A percentile compares a stretch with the other conserved stretches of the same genome.
Evolutionary conservation across 768 basidiomycete species (phyloP).

Genomic region (Pleurotus cornucopiae): DNA sequence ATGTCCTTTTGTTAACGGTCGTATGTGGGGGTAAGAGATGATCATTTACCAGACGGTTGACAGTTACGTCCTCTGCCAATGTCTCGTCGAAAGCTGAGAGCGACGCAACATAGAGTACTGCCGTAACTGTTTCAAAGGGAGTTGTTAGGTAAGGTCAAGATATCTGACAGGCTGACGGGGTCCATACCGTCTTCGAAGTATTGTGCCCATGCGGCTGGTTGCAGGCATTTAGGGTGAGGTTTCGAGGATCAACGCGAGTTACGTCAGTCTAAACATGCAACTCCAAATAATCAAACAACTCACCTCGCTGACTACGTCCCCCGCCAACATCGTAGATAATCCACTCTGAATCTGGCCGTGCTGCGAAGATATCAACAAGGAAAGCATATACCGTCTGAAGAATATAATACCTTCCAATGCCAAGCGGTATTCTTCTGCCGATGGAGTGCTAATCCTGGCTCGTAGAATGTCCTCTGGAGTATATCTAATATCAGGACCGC

Average conservation of each 20-base stretch:
- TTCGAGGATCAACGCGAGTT: neutral
- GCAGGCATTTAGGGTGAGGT: neutral
- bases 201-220: conserved; percentile 60
- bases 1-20: neutral
- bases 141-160: conserved; percentile 3
- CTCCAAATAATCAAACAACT: conserved; percentile 8
- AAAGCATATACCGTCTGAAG: conserved; percentile 4
- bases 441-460: conserved; percentile 59
- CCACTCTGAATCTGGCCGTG: conserved; percentile 42
- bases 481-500: too few relatives aligned
- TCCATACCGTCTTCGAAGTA: conserved; percentile 62
- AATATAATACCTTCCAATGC: conserved; percentile 38
- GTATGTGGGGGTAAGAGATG: neutral
- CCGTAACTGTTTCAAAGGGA: conserved; percentile 37
- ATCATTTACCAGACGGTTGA: conserved; percentile 55
- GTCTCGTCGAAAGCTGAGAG: conserved; percentile 62
- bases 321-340: conserved; percentile 69
- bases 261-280: neutral
- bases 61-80: conserved; percentile 51
- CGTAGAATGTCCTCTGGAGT: conserved; percentile 55
- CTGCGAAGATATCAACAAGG: too few relatives aligned
- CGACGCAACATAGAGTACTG: conserved; percentile 65
- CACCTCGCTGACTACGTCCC: conserved; percentile 51
- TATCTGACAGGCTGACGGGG: neutral
- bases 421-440: conserved; percentile 61